Evolutionary conservation across 495 filamentous ascomycete species (phyloP).

Genomic region (Xanthoparmelia taractica): DNA sequence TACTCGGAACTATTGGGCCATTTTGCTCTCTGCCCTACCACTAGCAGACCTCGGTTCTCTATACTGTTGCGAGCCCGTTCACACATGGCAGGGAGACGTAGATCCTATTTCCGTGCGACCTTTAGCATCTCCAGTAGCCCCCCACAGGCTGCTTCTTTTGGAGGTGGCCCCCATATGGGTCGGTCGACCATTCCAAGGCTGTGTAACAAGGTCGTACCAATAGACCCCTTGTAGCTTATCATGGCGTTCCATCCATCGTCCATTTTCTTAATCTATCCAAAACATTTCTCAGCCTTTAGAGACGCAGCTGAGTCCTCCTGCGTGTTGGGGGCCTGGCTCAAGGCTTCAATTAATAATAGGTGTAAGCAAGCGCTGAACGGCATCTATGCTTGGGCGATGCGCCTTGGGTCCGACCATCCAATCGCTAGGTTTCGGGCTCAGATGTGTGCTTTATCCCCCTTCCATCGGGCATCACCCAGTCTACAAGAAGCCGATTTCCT

Average conservation of each 20-base stretch:
- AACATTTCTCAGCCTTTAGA: background rate
- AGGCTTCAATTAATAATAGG: background rate
- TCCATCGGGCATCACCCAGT: background rate
- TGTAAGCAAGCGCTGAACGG: background rate
- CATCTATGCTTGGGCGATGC: background rate
- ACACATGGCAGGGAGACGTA: background rate
- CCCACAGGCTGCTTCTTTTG: background rate
- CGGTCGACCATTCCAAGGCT: background rate
- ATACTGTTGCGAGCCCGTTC: background rate
- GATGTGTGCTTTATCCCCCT: background rate
- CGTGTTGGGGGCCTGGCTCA: background rate
- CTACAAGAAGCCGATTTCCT: background rate
- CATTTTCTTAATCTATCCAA: conserved; percentile 2
- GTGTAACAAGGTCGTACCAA: background rate
- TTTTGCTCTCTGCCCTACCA: background rate
- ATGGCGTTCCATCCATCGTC: background rate
- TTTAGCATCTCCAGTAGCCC: background rate
- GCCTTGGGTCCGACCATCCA: background rate
- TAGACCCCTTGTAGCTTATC: background rate
- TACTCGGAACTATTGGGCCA: background rate
- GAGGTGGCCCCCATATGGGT: background rate
- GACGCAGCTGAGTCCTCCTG: background rate
- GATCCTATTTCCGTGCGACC: background rate
- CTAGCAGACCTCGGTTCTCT: background rate
- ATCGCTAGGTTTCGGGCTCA: background rate